phyloP scores from a whole-genome alignment of 2,329 filamentous ascomycete species.

The Pyricularia sp. region DNA sequence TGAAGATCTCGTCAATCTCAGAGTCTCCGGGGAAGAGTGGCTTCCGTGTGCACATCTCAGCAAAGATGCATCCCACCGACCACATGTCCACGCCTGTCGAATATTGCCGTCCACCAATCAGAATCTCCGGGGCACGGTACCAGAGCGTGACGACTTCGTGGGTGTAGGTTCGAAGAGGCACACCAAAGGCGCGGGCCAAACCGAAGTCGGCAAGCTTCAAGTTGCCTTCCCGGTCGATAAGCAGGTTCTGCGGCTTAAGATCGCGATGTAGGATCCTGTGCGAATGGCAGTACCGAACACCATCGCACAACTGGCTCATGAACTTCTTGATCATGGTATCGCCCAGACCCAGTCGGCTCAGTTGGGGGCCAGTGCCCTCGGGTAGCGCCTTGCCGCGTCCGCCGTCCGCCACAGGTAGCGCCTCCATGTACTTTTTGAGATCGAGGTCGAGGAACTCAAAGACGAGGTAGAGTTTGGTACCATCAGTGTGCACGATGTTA shows the following conservation, averaged over 20 bases:
- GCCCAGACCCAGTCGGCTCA: conserved; percentile 61
- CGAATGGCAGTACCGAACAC: conserved; percentile 75
- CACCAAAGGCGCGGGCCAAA: conserved; percentile 79
- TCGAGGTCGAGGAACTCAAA: conserved; percentile 83
- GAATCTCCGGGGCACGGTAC: conserved; percentile 81
- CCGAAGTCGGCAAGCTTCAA: conserved; percentile 82
- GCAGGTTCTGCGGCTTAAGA: conserved; percentile 76
- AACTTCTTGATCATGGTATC: conserved; percentile 83
- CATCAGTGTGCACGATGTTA: conserved; percentile 87
- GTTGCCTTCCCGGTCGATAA: conserved; percentile 79
- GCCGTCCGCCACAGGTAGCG: conserved; percentile 69
- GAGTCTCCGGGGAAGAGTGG: conserved; percentile 83
- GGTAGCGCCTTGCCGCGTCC: conserved; percentile 74
- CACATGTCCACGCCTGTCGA: conserved; percentile 93
- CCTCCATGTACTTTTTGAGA: conserved; percentile 91
- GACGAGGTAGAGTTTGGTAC: conserved; percentile 85
- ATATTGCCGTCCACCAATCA: conserved; percentile 80
- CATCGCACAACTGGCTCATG: conserved; percentile 75
- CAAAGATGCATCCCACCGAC: conserved; percentile 85
- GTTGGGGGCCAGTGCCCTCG: conserved; percentile 56
- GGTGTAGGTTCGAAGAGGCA: conserved; percentile 79
- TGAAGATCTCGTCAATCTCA: conserved; percentile 91
- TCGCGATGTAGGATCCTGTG: conserved; percentile 78
- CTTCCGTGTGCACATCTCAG: conserved; percentile 87
- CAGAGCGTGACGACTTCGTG: conserved; percentile 88